A percentile compares a stretch with the other conserved stretches of the same genome.
These are phyloP conservation scores for Irineochytrium annulatum DNA, from an alignment of 192 early-diverging fungal genomes.

Conservation along the genomic window DNA sequence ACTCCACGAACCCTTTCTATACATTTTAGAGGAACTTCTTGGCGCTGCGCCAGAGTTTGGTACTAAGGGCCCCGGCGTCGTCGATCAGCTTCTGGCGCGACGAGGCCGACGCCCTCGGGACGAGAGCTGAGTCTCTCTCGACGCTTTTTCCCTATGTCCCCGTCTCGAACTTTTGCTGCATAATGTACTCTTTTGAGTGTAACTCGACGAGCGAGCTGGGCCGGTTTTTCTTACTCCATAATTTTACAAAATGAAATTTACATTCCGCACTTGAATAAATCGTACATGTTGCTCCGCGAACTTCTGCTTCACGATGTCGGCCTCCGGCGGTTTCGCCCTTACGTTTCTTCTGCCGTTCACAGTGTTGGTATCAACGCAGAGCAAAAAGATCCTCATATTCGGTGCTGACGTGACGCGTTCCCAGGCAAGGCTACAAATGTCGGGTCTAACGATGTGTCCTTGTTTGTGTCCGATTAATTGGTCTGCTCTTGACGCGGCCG, in stretches of 20 bases:
- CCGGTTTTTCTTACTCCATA: conserved; percentile 12
- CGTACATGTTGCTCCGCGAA: neutral
- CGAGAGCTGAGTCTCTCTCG: conserved; percentile 18
- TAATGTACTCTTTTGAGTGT: conserved; percentile 15
- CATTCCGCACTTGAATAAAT: neutral
- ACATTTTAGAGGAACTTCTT: conserved; percentile 4
- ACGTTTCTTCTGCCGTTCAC: neutral
- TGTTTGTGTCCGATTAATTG: conserved; percentile 8
- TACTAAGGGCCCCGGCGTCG: conserved; percentile 1
- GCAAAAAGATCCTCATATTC: neutral
- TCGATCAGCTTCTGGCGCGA: conserved; percentile 19
- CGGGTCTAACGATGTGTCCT: conserved; percentile 14
- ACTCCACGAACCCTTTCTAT: conserved; percentile 23
- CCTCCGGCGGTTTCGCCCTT: neutral
- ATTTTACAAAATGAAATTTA: neutral
- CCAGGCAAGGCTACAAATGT: conserved; percentile 18
- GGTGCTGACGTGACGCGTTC: conserved; percentile 2
- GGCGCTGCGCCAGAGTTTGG: conserved; percentile 8
- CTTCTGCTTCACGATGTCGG: neutral
- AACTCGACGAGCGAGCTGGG: conserved; percentile 27
- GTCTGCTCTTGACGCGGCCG: conserved; percentile 21
- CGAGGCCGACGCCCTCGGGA: conserved; percentile 17
- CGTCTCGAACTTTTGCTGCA: conserved; percentile 15
- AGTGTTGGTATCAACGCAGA: neutral
- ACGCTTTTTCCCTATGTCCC: conserved; percentile 9